These are phyloP conservation scores for Naganishia friedmannii DNA, from an alignment of 768 basidiomycete genomes.

Conservation along the genomic window DNA sequence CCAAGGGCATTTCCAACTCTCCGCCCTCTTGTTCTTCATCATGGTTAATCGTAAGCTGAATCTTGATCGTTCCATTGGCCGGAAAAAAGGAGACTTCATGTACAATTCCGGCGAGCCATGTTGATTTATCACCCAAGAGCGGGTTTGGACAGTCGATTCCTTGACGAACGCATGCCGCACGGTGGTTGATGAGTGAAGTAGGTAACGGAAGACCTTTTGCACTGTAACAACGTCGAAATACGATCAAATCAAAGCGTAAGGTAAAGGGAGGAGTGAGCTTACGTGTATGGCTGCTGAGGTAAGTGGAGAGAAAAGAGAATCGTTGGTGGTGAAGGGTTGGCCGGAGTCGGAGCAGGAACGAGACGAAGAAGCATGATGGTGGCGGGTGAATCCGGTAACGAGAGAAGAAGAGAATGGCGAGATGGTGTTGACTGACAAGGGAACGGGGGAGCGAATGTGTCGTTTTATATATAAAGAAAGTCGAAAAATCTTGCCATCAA, in stretches of 20 bases:
- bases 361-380: constrained; percentile 51
- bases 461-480: no score
- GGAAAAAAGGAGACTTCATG: constrained; percentile 52
- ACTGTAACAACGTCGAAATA: constrained; percentile 18
- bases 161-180: constrained; percentile 44
- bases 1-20: constrained; percentile 38
- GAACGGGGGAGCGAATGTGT: no score
- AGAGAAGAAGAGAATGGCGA: not conserved
- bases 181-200: constrained; percentile 47
- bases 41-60: constrained; percentile 34
- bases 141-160: constrained; percentile 49
- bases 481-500: no score
- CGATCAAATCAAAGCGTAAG: not conserved
- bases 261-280: constrained; percentile 17
- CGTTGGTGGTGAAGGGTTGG: constrained; percentile 48
- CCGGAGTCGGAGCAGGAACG: constrained; percentile 42
- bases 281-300: constrained; percentile 47
- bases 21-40: constrained; percentile 40
- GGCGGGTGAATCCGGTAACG: not conserved
- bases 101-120: constrained; percentile 51
- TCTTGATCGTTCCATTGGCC: constrained; percentile 35
- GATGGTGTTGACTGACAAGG: no score
- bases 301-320: constrained; percentile 53
- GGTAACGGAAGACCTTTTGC: constrained; percentile 48
- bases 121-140: constrained; percentile 50